phyloP scores from a whole-genome alignment of 768 basidiomycete species.

The Lentinula boryana region DNA sequence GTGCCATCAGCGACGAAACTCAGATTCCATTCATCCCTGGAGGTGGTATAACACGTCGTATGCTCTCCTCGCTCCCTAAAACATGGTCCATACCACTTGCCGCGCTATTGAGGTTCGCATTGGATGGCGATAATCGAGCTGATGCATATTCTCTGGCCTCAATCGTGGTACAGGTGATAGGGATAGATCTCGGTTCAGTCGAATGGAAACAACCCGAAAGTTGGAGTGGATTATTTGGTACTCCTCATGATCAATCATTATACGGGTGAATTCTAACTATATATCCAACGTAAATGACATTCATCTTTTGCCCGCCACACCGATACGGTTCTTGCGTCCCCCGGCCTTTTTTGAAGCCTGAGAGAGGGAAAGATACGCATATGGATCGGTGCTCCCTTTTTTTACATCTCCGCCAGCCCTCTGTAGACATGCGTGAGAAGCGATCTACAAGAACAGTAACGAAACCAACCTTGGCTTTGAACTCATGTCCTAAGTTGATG shows the following conservation, averaged over 20 bases:
- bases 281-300: conserved; percentile 5
- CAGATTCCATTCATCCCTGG: conserved; percentile 72
- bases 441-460: conserved; percentile 1
- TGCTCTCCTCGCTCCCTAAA: conserved; percentile 52
- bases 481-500: conserved; percentile 70
- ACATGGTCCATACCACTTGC: conserved; percentile 49
- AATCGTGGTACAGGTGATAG: conserved; percentile 44
- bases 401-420: conserved; percentile 94
- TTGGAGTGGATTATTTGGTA: conserved; percentile 71
- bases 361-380: conserved; percentile 81
- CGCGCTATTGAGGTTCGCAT: conserved; percentile 64
- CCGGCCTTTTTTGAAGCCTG: conserved; percentile 72
- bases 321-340: conserved; percentile 33
- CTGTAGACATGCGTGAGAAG: conserved; percentile 33
- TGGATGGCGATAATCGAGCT: conserved; percentile 76
- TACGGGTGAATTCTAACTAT: conserved; percentile 40
- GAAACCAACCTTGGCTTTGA: conserved; percentile 84
- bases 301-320: conserved; percentile 51
- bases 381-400: conserved; percentile 83
- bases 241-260: conserved; percentile 66
- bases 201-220: conserved; percentile 62
- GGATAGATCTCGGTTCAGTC: conserved; percentile 22
- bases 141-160: conserved; percentile 64
- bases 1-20: conserved; percentile 17
- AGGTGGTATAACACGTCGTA: conserved; percentile 64